Percentiles rank a stretch among this genome's conserved stretches.
These are phyloP conservation scores for Aristolochia fimbriata DNA, from an alignment of 164 flowering plant species.

Conservation along the genomic window DNA sequence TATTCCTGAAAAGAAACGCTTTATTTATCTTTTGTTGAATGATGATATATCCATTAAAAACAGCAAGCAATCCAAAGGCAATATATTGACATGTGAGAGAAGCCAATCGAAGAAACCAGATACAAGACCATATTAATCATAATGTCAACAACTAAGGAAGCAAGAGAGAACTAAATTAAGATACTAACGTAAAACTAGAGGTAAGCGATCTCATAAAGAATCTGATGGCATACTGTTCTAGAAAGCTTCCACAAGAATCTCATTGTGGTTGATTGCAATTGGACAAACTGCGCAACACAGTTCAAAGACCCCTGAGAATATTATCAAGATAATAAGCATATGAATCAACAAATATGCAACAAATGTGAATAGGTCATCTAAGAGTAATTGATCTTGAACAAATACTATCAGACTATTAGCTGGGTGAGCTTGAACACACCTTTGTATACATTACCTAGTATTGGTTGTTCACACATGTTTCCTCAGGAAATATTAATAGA, in stretches of 20 bases:
- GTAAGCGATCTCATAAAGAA: not conserved
- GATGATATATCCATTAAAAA: too few species aligned
- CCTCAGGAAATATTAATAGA: constrained; percentile 98
- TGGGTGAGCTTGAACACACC: constrained; percentile 17
- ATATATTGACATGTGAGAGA: too few species aligned
- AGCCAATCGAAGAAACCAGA: not conserved
- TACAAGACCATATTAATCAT: not conserved
- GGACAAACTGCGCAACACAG: constrained; percentile 95
- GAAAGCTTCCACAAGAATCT: constrained; percentile 96
- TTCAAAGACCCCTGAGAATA: constrained; percentile 83
- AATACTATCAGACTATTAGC: not conserved
- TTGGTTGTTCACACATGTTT: constrained; percentile 96
- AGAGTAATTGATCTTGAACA: not conserved
- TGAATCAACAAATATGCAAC: constrained; percentile 1
- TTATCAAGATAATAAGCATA: constrained; percentile 3
- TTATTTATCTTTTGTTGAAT: too few species aligned
- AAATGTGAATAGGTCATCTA: not conserved
- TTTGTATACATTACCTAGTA: constrained; percentile 96
- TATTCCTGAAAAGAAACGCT: too few species aligned
- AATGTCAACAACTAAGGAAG: not conserved
- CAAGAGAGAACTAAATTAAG: not conserved
- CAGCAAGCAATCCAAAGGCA: too few species aligned
- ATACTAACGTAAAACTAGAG: not conserved
- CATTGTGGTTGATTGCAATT: constrained; percentile 93
- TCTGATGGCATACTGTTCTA: constrained; percentile 96